Evolutionary conservation across 1,284 basidiomycete species (phyloP).

Genomic region (Ceratobasidium sp.): DNA sequence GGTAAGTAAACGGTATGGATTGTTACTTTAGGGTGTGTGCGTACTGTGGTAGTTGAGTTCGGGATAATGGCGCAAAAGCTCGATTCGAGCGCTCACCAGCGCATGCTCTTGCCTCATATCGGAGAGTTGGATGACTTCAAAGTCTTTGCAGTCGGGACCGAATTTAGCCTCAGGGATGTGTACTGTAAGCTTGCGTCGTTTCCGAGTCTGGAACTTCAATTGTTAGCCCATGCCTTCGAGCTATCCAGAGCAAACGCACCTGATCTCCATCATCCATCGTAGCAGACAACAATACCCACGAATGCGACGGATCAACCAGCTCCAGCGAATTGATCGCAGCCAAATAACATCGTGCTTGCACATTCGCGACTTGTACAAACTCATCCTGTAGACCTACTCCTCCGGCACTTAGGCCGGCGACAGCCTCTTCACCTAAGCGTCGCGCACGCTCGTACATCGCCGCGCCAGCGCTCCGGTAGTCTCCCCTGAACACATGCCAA

Average conservation of each 20-base stretch:
- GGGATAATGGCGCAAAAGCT: slow-evolving; percentile 75
- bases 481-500: slow-evolving; percentile 88
- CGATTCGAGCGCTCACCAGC: slow-evolving; percentile 82
- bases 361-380: slow-evolving; percentile 73
- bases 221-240: background rate
- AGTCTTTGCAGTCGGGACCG: slow-evolving; percentile 69
- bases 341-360: slow-evolving; percentile 85
- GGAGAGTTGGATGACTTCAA: slow-evolving; percentile 82
- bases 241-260: slow-evolving; percentile 27
- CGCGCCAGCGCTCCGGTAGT: slow-evolving; percentile 88
- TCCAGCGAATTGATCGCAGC: slow-evolving; percentile 92
- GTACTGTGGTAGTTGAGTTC: slow-evolving; percentile 65
- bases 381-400: slow-evolving; percentile 51
- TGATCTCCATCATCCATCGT: slow-evolving; percentile 60
- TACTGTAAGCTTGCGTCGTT: slow-evolving; percentile 77
- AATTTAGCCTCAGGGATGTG: slow-evolving; percentile 84
- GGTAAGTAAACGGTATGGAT: background rate
- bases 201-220: slow-evolving; percentile 54
- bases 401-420: slow-evolving; percentile 52
- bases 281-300: slow-evolving; percentile 83
- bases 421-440: slow-evolving; percentile 74
- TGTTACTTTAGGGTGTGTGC: slow-evolving; percentile 53
- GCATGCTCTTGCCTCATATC: slow-evolving; percentile 91
- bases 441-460: slow-evolving; percentile 95
- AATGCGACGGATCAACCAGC: slow-evolving; percentile 82